Conservation (phyloP, 1,284 basidiomycete species). For the Laetiporus sulphureus region DNA sequence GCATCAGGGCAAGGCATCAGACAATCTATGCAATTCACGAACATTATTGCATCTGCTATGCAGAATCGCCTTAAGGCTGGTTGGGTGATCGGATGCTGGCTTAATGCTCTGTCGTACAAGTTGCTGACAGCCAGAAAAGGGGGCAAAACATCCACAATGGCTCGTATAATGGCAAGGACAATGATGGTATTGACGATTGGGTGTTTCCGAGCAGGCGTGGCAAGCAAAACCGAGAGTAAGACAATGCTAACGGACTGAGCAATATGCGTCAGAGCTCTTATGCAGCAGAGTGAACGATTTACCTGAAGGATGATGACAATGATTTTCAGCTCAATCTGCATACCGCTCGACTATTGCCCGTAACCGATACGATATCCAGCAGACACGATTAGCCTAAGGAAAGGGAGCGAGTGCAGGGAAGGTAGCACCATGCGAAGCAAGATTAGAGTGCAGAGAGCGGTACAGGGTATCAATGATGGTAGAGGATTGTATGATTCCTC, state of each 20-base stretch:
- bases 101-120: conserved; percentile 2
- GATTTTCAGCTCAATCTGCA: conserved; percentile 7
- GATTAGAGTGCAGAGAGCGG: background rate
- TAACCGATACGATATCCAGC: background rate
- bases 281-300: background rate
- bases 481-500: too few relatives aligned
- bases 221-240: conserved; percentile 14
- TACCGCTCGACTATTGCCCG: background rate
- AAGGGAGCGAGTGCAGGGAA: background rate
- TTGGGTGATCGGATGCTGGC: conserved; percentile 1
- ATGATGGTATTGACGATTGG: conserved; percentile 20
- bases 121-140: conserved; percentile 11
- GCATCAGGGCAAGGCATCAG: too few relatives aligned
- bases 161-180: conserved; percentile 17
- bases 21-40: too few relatives aligned
- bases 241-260: conserved; percentile 15
- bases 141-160: conserved; percentile 15
- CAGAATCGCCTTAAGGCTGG: conserved; percentile 13
- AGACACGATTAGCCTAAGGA: background rate
- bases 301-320: conserved; percentile 19
- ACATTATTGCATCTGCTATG: conserved; percentile 18
- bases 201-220: conserved; percentile 21
- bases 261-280: background rate
- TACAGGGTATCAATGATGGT: background rate
- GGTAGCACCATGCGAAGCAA: background rate